A percentile compares a stretch with the other conserved stretches of the same genome.
phyloP scores from a whole-genome alignment of 1,139 yeast genomes.

The Geotrichum candidum region DNA sequence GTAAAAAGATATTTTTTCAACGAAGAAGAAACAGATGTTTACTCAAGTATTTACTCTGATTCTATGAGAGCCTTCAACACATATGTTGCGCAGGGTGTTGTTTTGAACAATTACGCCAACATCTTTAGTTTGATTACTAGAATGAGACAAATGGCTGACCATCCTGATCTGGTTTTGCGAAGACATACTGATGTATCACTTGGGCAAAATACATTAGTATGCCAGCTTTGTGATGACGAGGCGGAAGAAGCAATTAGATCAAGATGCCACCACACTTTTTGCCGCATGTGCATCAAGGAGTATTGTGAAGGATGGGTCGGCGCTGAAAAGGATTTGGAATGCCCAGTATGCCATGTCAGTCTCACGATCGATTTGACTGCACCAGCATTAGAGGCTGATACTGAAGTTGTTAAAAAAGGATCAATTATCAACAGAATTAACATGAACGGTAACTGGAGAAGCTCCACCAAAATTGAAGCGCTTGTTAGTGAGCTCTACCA shows the following conservation, averaged over 20 bases:
- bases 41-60: conserved; percentile 81
- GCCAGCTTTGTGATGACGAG: conserved; percentile 93
- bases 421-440: conserved; percentile 86
- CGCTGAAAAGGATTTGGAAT: conserved; percentile 54
- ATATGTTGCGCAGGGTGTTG: conserved; percentile 92
- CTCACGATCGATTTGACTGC: conserved; percentile 84
- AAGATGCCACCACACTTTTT: conserved; percentile 86
- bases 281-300: conserved; percentile 86
- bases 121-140: conserved; percentile 91
- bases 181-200: conserved; percentile 40
- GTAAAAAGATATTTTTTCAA: conserved; percentile 81
- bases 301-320: conserved; percentile 81
- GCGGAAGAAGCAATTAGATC: conserved; percentile 97
- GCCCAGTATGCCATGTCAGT: conserved; percentile 95
- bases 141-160: conserved; percentile 97
- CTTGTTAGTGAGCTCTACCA: conserved; percentile 87
- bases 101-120: conserved; percentile 89
- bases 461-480: conserved; percentile 95
- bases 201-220: conserved; percentile 61
- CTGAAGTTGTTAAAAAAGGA: conserved; percentile 57
- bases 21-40: conserved; percentile 89
- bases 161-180: conserved; percentile 88
- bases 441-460: conserved; percentile 80
- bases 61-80: conserved; percentile 75
- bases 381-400: conserved; percentile 75